Evolutionary conservation across 306 rosid species (phyloP).

Genomic region (Trichosanthes cucumerina): DNA sequence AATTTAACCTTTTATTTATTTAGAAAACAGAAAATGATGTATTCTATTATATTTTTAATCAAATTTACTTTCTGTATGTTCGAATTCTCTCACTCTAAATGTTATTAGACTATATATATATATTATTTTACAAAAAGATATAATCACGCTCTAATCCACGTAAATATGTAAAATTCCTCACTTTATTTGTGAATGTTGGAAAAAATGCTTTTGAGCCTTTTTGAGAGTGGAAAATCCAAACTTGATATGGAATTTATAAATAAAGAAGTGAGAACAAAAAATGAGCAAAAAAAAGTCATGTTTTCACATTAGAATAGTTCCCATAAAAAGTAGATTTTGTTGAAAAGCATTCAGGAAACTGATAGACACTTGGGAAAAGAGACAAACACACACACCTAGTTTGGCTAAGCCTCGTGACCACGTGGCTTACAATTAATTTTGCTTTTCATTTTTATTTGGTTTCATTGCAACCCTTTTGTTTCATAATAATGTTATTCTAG

Average conservation of each 20-base stretch:
- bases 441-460: background rate
- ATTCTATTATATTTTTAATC: too few species aligned
- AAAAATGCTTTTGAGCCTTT: background rate
- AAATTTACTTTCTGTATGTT: background rate
- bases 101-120: too few species aligned
- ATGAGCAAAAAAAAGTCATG: background rate
- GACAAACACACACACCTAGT: background rate
- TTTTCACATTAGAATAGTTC: constrained; percentile 3
- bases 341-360: background rate
- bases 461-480: too few species aligned
- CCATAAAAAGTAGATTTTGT: background rate
- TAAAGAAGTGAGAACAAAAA: background rate
- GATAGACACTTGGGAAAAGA: background rate
- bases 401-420: background rate
- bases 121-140: too few species aligned
- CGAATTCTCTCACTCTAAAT: too few species aligned
- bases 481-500: too few species aligned
- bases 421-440: background rate
- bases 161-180: background rate
- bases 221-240: background rate
- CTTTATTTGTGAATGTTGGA: background rate
- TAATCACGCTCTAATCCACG: too few species aligned
- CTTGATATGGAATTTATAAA: background rate
- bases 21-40: too few species aligned
- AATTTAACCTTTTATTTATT: too few species aligned